Percentiles rank a stretch among this genome's conserved stretches.
Evolutionary conservation across 495 filamentous ascomycete genomes (phyloP).

Genomic region (Podospora didyma): DNA sequence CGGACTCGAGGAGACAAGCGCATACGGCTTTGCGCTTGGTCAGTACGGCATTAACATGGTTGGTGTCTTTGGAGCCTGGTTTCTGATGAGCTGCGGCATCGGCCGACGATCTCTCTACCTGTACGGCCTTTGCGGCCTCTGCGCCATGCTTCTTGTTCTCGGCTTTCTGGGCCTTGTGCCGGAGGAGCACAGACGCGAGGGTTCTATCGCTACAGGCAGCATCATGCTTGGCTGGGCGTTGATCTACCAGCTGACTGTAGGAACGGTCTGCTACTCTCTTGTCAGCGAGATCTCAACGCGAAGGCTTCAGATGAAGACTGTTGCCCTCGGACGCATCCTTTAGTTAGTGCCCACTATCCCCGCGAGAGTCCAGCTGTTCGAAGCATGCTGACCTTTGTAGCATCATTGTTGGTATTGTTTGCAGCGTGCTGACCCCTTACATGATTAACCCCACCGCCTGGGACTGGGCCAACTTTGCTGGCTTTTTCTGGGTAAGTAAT

Average conservation of each 20-base stretch:
- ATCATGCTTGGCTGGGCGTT: constrained; percentile 72
- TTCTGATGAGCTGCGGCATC: constrained; percentile 62
- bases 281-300: constrained; percentile 71
- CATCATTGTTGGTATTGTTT: constrained; percentile 67
- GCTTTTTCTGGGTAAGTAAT: constrained; percentile 71
- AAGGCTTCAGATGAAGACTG: constrained; percentile 73
- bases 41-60: constrained; percentile 74
- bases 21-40: constrained; percentile 69
- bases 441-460: constrained; percentile 72
- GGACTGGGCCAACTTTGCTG: constrained; percentile 73
- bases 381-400: constrained; percentile 23
- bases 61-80: constrained; percentile 71
- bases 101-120: constrained; percentile 71
- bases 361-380: too few relatives aligned
- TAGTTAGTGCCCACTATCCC: constrained; percentile 42
- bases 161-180: constrained; percentile 69
- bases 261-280: constrained; percentile 74
- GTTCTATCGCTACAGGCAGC: constrained; percentile 62
- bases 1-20: constrained; percentile 52
- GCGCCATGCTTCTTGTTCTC: constrained; percentile 63
- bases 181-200: constrained; percentile 45
- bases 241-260: constrained; percentile 72
- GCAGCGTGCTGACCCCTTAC: constrained; percentile 66
- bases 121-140: constrained; percentile 62
- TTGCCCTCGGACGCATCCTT: constrained; percentile 58